These are phyloP conservation scores for Fusarium sulawesiense DNA, from an alignment of 2,329 filamentous ascomycete species.

Conservation along the genomic window DNA sequence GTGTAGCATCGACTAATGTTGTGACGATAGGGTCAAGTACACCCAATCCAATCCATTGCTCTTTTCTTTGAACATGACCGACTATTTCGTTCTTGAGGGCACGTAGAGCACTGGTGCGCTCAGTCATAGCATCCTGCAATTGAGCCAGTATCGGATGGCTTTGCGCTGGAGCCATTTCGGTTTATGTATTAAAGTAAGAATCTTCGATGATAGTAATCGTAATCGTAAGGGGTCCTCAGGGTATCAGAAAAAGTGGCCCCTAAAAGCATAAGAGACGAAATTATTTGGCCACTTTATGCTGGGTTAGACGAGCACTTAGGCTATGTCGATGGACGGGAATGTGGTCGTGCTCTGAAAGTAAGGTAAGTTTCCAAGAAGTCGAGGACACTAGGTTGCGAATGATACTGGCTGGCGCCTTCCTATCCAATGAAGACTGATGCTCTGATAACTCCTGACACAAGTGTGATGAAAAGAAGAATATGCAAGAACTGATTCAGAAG, in stretches of 20 bases:
- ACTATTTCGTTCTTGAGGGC: slow-evolving; percentile 89
- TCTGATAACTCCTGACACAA: slow-evolving; percentile 5
- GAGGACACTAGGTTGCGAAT: slow-evolving; percentile 20
- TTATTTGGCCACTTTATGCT: too few species aligned
- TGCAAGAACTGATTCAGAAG: neutral
- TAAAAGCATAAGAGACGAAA: too few species aligned
- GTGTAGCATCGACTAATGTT: slow-evolving; percentile 55
- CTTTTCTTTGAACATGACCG: slow-evolving; percentile 88
- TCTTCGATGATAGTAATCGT: neutral
- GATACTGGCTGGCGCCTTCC: slow-evolving; percentile 27
- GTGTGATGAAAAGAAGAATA: slow-evolving; percentile 17
- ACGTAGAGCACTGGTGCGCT: slow-evolving; percentile 72
- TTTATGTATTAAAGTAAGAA: slow-evolving; percentile 5
- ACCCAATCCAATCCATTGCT: slow-evolving; percentile 78
- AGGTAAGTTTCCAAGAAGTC: slow-evolving; percentile 10
- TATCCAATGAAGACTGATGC: slow-evolving; percentile 34
- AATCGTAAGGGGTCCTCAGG: neutral
- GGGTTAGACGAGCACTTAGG: too few species aligned
- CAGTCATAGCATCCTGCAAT: slow-evolving; percentile 65
- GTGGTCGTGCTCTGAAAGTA: slow-evolving; percentile 17
- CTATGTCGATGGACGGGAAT: slow-evolving; percentile 14
- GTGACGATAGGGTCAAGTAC: slow-evolving; percentile 69
- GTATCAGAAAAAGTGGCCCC: too few species aligned
- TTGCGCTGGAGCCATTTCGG: slow-evolving; percentile 65
- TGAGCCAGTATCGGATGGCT: slow-evolving; percentile 66